Conservation (phyloP, 805 yeast genomes). For the Phaffomyces opuntiae region DNA sequence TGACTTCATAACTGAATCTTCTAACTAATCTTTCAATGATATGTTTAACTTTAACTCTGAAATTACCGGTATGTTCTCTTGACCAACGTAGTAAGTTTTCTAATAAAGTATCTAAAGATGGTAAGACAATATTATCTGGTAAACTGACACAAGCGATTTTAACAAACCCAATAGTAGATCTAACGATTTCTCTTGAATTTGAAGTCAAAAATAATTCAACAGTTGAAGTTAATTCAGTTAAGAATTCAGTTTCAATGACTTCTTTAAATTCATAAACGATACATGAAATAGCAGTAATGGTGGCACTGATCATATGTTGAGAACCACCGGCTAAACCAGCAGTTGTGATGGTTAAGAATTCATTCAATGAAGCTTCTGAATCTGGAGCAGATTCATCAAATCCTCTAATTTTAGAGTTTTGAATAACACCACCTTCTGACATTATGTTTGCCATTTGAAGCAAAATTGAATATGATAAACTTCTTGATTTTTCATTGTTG, state of each 20-base stretch:
- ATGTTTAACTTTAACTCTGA: constrained; percentile 88
- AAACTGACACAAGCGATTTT: constrained; percentile 81
- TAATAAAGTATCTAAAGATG: constrained; percentile 59
- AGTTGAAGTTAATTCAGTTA: constrained; percentile 74
- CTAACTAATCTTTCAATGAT: constrained; percentile 86
- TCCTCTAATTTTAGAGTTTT: constrained; percentile 59
- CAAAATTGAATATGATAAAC: constrained; percentile 65
- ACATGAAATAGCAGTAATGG: constrained; percentile 84
- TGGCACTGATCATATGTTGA: constrained; percentile 96
- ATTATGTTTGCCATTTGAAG: constrained; percentile 77
- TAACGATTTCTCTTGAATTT: constrained; percentile 87
- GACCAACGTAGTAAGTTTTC: constrained; percentile 83
- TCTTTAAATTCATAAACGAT: constrained; percentile 79
- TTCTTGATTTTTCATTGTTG: constrained; percentile 86
- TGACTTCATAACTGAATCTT: constrained; percentile 82
- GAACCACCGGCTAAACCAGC: constrained; percentile 95
- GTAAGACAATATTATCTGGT: constrained; percentile 68
- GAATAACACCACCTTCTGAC: constrained; percentile 57
- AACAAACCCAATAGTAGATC: constrained; percentile 89
- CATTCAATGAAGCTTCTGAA: constrained; percentile 61
- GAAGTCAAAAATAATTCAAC: constrained; percentile 87
- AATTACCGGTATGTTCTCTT: constrained; percentile 92
- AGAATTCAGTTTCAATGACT: constrained; percentile 47
- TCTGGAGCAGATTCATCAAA: constrained; percentile 57
- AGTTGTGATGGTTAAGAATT: constrained; percentile 85